phyloP scores from a whole-genome alignment of 768 basidiomycete species.

The Paxillus ammoniavirescens region DNA sequence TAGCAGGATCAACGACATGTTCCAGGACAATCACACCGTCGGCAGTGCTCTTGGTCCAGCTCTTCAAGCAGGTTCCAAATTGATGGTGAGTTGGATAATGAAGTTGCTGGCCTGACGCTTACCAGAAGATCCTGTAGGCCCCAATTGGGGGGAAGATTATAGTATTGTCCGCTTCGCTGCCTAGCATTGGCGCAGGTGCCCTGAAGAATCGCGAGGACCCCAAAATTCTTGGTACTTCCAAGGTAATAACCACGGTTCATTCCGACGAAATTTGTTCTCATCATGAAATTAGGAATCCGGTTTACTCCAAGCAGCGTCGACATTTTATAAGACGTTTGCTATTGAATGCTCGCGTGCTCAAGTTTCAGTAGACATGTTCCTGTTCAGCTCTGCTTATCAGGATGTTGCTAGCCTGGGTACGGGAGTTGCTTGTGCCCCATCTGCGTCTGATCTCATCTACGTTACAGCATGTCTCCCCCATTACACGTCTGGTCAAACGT shows the following conservation, averaged over 20 bases:
- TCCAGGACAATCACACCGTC: slow-evolving; percentile 90
- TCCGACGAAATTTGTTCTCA: slow-evolving; percentile 4
- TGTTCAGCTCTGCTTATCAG: slow-evolving; percentile 91
- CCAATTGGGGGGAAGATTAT: slow-evolving; percentile 95
- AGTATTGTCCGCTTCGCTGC: slow-evolving; percentile 81
- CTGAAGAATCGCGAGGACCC: slow-evolving; percentile 97
- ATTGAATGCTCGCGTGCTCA: slow-evolving; percentile 98
- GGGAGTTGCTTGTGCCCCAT: background rate
- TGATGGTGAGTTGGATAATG: slow-evolving; percentile 61
- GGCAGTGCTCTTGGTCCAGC: slow-evolving; percentile 95
- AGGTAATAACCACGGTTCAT: slow-evolving; percentile 45
- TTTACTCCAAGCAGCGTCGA: slow-evolving; percentile 87
- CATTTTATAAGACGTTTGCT: slow-evolving; percentile 98
- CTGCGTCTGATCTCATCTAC: background rate
- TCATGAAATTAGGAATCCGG: slow-evolving; percentile 68
- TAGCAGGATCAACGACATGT: slow-evolving; percentile 90
- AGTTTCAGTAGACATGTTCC: slow-evolving; percentile 99
- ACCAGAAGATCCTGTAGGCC: slow-evolving; percentile 43
- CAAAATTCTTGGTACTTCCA: slow-evolving; percentile 91
- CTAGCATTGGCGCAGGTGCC: slow-evolving; percentile 84
- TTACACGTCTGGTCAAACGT: slow-evolving; percentile 97
- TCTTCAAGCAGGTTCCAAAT: slow-evolving; percentile 91
- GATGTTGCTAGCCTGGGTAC: slow-evolving; percentile 91
- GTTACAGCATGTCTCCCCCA: slow-evolving; percentile 82
- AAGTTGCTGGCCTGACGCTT: background rate